Evolutionary conservation across 139 green algal genomes (phyloP).

Genomic region (Choricystis sp.): DNA sequence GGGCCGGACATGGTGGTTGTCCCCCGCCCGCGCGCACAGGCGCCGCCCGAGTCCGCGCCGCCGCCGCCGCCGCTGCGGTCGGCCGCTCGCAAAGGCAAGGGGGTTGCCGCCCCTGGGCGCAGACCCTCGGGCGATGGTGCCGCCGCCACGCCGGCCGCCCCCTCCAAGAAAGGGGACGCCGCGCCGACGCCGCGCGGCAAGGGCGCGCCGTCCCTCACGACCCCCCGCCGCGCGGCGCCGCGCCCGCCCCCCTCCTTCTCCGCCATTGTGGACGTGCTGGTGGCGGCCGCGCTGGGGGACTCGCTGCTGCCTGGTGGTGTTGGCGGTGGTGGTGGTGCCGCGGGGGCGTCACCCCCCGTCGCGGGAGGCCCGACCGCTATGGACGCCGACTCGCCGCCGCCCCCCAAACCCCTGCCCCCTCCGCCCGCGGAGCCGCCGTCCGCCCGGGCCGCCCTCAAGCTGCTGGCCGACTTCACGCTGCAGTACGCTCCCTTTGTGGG

Average conservation of each 20-base stretch:
- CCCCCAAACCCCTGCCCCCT: not conserved
- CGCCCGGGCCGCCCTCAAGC: constrained; percentile 29
- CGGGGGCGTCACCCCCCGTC: not conserved
- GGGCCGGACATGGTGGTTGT: too few relatives aligned
- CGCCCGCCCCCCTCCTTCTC: constrained; percentile 36
- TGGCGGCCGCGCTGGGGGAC: constrained; percentile 45
- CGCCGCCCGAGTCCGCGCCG: too few relatives aligned
- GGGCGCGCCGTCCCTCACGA: not conserved
- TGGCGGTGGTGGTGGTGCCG: too few relatives aligned
- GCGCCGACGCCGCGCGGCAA: too few relatives aligned
- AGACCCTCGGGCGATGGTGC: too few relatives aligned
- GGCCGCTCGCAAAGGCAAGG: too few relatives aligned
- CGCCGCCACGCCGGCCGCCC: too few relatives aligned
- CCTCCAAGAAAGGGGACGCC: not conserved
- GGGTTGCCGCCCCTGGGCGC: too few relatives aligned
- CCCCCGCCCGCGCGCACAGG: too few relatives aligned
- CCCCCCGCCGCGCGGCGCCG: too few relatives aligned
- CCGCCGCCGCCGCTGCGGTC: too few relatives aligned
- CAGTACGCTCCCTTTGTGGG: constrained; percentile 51
- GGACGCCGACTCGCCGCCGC: constrained; percentile 6
- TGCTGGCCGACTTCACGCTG: constrained; percentile 72
- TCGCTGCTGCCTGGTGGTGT: too few relatives aligned
- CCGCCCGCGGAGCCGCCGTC: not conserved
- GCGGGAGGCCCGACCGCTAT: constrained; percentile 2
- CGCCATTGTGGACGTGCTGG: constrained; percentile 62